Conservation (phyloP, 192 early-diverging fungal species). For the Fimicolochytrium jonesii region DNA sequence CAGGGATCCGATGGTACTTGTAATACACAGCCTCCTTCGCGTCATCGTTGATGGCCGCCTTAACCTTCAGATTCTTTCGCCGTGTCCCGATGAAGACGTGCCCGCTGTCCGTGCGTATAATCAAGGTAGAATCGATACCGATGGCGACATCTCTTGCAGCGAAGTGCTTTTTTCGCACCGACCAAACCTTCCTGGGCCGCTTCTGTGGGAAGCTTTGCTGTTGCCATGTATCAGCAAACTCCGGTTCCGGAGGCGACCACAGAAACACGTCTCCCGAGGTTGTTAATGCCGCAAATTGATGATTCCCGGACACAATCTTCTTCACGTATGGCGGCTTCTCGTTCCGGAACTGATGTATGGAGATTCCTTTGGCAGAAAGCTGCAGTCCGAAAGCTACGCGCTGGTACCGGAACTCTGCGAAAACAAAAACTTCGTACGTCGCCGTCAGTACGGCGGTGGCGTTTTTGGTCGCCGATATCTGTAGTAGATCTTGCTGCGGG, state of each 20-base stretch:
- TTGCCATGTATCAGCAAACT: conserved; percentile 35
- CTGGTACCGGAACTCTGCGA: conserved; percentile 46
- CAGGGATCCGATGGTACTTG: conserved; percentile 53
- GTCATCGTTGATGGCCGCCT: neutral
- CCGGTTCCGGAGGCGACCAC: conserved; percentile 41
- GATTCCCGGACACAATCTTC: conserved; percentile 43
- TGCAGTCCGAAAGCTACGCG: conserved; percentile 45
- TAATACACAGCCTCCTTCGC: conserved; percentile 27
- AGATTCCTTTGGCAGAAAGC: conserved; percentile 1
- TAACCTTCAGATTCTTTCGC: conserved; percentile 19
- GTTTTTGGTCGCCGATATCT: conserved; percentile 60
- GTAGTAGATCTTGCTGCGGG: conserved; percentile 45
- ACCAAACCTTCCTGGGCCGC: conserved; percentile 58
- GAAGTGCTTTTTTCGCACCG: conserved; percentile 40
- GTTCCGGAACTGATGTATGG: neutral
- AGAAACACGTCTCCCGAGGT: conserved; percentile 54
- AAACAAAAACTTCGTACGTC: conserved; percentile 55
- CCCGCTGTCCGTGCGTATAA: conserved; percentile 62
- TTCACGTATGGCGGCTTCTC: neutral
- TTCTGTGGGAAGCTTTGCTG: conserved; percentile 33
- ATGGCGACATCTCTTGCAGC: conserved; percentile 56
- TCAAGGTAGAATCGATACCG: conserved; percentile 62
- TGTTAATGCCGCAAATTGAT: conserved; percentile 36
- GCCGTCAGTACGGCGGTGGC: conserved; percentile 60
- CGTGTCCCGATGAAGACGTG: conserved; percentile 61